Evolutionary conservation across 257 asterid genomes (phyloP).

Genomic region (Solanum dulcamara): DNA sequence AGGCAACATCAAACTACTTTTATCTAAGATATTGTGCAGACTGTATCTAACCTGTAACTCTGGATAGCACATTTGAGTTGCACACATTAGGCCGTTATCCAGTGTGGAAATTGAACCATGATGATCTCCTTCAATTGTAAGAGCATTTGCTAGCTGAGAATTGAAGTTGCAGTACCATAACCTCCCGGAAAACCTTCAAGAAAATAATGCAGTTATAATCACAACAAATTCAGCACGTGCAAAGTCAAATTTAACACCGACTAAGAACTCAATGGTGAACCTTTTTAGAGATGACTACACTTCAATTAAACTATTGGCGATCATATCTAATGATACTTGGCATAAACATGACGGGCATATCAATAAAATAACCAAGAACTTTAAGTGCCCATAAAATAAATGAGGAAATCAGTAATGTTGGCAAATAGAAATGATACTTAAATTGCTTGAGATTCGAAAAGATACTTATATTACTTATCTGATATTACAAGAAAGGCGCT

Average conservation of each 20-base stretch:
- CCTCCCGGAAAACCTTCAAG: slow-evolving; percentile 72
- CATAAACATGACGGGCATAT: not conserved
- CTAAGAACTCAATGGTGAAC: not conserved
- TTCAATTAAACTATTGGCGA: not conserved
- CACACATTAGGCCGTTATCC: slow-evolving; percentile 65
- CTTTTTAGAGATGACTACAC: not conserved
- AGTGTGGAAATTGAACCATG: slow-evolving; percentile 58
- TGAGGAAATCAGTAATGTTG: not conserved
- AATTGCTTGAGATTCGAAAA: not conserved
- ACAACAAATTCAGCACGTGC: not conserved
- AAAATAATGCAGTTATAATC: not conserved
- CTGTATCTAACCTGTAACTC: slow-evolving; percentile 74
- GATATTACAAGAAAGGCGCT: not conserved
- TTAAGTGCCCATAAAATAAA: not conserved
- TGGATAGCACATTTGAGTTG: slow-evolving; percentile 82
- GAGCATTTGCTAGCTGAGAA: slow-evolving; percentile 94
- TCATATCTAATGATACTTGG: not conserved
- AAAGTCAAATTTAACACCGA: not conserved
- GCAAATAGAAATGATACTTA: not conserved
- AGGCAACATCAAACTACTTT: not conserved
- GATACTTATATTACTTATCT: not conserved
- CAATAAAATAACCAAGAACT: not conserved
- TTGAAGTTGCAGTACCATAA: slow-evolving; percentile 93
- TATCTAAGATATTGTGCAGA: slow-evolving; percentile 4
- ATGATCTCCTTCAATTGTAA: slow-evolving; percentile 78